phyloP scores from a whole-genome alignment of 768 basidiomycete genomes.

The Boletellus sp. region DNA sequence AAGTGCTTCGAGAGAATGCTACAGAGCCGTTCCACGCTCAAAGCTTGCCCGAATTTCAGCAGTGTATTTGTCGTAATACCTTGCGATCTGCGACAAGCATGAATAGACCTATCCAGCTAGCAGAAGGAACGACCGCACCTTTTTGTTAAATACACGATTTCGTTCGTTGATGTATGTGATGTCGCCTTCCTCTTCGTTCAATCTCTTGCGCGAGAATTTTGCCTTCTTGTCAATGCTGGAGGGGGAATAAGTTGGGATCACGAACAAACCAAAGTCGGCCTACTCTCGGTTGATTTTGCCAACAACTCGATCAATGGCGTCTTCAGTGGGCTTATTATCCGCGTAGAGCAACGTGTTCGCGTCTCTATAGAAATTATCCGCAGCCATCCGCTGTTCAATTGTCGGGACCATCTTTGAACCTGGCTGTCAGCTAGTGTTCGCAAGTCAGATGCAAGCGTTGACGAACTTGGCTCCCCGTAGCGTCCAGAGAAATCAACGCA shows the following conservation, averaged over 20 bases:
- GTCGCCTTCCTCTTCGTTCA: constrained; percentile 91
- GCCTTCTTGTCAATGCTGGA: constrained; percentile 82
- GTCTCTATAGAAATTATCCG: constrained; percentile 86
- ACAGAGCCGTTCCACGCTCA: constrained; percentile 93
- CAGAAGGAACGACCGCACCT: constrained; percentile 44
- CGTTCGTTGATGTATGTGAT: constrained; percentile 99
- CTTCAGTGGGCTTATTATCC: constrained; percentile 92
- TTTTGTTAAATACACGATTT: constrained; percentile 97
- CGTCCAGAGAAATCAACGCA: constrained; percentile 49
- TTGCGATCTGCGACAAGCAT: constrained; percentile 59
- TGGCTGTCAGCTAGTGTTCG: constrained; percentile 9
- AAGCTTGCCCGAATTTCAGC: constrained; percentile 95
- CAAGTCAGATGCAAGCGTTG: constrained; percentile 9
- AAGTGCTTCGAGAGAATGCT: constrained; percentile 9
- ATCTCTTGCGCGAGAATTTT: constrained; percentile 85
- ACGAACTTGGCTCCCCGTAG: constrained; percentile 41
- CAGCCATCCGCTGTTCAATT: constrained; percentile 61
- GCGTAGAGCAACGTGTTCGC: constrained; percentile 91
- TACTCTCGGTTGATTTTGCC: constrained; percentile 92
- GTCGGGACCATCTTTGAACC: constrained; percentile 45
- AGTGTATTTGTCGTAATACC: constrained; percentile 97
- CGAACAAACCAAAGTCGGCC: constrained; percentile 31
- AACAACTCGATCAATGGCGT: constrained; percentile 90
- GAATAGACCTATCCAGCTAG: neutral
- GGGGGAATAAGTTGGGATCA: neutral